phyloP scores from a whole-genome alignment of 2,329 filamentous ascomycete genomes.

The Lithohypha guttulata region DNA sequence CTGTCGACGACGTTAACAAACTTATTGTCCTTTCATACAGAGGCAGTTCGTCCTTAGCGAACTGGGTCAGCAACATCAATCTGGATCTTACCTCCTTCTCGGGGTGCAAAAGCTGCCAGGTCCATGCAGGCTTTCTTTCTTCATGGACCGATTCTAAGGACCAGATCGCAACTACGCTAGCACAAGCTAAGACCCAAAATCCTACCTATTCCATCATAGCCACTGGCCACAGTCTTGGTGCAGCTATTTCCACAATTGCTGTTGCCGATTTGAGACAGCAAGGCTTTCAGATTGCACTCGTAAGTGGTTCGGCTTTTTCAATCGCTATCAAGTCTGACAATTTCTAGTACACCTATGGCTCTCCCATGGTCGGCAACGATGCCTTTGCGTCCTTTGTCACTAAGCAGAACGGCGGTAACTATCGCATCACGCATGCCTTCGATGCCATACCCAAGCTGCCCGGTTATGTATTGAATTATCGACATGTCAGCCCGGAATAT shows the following conservation, averaged over 20 bases:
- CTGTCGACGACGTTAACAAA: slow-evolving; percentile 34
- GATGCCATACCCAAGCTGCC: slow-evolving; percentile 32
- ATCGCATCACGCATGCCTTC: slow-evolving; percentile 30
- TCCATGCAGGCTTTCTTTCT: slow-evolving; percentile 38
- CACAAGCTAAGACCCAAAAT: slow-evolving; percentile 26
- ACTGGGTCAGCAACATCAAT: slow-evolving; percentile 25
- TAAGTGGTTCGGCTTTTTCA: slow-evolving; percentile 23
- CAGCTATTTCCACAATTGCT: slow-evolving; percentile 39
- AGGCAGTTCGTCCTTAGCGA: slow-evolving; percentile 24
- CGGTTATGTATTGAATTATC: slow-evolving; percentile 25
- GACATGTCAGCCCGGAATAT: slow-evolving; percentile 31
- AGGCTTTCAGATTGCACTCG: slow-evolving; percentile 33
- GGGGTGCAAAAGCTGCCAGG: slow-evolving; percentile 36
- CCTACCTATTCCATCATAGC: slow-evolving; percentile 35
- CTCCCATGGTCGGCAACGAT: slow-evolving; percentile 33
- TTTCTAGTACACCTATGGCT: slow-evolving; percentile 36
- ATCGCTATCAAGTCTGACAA: slow-evolving; percentile 1
- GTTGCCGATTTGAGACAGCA: slow-evolving; percentile 35
- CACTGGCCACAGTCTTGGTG: slow-evolving; percentile 43
- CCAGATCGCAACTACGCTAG: slow-evolving; percentile 30
- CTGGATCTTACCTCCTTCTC: slow-evolving; percentile 24
- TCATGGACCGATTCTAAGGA: slow-evolving; percentile 33
- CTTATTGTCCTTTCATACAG: slow-evolving; percentile 29
- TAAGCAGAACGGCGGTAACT: slow-evolving; percentile 25
- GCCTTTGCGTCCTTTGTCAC: slow-evolving; percentile 31